Percentiles rank a stretch among this genome's conserved stretches.
Evolutionary conservation across 1,284 basidiomycete species (phyloP).

Genomic region (Phaffia rhodozyma): DNA sequence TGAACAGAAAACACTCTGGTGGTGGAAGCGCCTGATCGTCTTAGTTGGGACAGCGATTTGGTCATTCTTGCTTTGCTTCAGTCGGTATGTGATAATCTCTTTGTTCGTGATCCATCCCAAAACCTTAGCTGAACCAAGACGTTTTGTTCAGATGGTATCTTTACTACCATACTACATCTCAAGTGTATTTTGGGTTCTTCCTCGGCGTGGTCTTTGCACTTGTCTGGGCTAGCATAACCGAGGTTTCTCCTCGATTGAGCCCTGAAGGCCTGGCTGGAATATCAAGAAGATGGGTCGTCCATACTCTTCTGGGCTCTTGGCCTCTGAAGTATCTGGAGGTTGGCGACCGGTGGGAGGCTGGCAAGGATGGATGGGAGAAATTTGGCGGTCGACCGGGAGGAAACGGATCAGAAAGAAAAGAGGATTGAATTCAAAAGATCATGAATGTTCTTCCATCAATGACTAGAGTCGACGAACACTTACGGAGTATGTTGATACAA

Average conservation of each 20-base stretch:
- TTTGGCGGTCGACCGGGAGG: not conserved
- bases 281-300: constrained; percentile 1
- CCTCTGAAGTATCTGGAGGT: constrained; percentile 4
- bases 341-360: constrained; percentile 8
- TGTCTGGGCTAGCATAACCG: not conserved
- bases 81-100: not conserved
- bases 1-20: not conserved
- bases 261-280: not conserved
- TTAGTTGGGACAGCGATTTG: not conserved
- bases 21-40: constrained; percentile 3
- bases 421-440: not conserved
- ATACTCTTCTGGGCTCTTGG: not conserved
- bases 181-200: constrained; percentile 9
- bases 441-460: too few species aligned
- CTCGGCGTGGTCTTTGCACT: constrained; percentile 7
- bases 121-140: not conserved
- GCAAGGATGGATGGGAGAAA: constrained; percentile 10
- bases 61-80: constrained; percentile 3
- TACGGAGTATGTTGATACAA: too few species aligned
- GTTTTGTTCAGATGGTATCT: constrained; percentile 9
- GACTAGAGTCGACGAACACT: too few species aligned
- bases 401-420: not conserved
- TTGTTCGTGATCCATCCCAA: not conserved
- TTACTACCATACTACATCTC: constrained; percentile 10
- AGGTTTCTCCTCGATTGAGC: not conserved